These are phyloP conservation scores for Fusarium caatingaense DNA, from an alignment of 2,329 filamentous ascomycete genomes.

Conservation along the genomic window DNA sequence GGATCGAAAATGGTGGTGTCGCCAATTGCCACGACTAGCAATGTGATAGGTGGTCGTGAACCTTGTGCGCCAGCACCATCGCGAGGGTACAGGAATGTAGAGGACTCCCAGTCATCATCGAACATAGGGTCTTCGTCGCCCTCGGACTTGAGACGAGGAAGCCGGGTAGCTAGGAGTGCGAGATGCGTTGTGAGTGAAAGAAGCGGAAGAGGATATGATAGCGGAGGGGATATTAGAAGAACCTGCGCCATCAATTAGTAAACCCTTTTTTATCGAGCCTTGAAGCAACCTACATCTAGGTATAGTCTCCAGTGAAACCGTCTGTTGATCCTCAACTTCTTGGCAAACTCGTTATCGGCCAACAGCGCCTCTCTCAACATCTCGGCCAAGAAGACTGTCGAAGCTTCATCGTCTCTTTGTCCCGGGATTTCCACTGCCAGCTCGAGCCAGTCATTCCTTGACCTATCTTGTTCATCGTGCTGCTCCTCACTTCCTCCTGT, in stretches of 20 bases:
- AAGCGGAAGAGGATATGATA: constrained; percentile 92
- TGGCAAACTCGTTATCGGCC: constrained; percentile 74
- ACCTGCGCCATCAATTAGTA: constrained; percentile 66
- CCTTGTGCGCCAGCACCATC: constrained; percentile 47
- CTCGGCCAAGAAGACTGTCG: constrained; percentile 85
- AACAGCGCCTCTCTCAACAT: constrained; percentile 91
- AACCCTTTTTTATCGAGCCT: not conserved
- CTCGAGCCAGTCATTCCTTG: constrained; percentile 81
- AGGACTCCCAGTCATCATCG: constrained; percentile 95
- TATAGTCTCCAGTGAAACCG: constrained; percentile 98
- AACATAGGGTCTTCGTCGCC: constrained; percentile 96
- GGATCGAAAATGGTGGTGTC: constrained; percentile 96
- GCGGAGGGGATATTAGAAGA: constrained; percentile 88
- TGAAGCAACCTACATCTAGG: constrained; percentile 77
- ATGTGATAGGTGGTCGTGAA: constrained; percentile 82
- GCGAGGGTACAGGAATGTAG: constrained; percentile 79
- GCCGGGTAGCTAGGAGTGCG: constrained; percentile 85
- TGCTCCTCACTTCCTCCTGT: constrained; percentile 59
- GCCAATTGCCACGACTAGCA: constrained; percentile 88
- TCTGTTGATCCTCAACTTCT: constrained; percentile 84
- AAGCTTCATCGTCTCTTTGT: constrained; percentile 87
- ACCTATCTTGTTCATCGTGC: constrained; percentile 55
- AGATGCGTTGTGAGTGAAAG: constrained; percentile 94
- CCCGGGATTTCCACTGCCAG: constrained; percentile 93
- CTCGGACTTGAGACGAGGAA: constrained; percentile 88